A percentile compares a stretch with the other conserved stretches of the same genome.
These are phyloP conservation scores for Acorus calamus DNA, from an alignment of 106 monocot genomes.

Conservation along the genomic window DNA sequence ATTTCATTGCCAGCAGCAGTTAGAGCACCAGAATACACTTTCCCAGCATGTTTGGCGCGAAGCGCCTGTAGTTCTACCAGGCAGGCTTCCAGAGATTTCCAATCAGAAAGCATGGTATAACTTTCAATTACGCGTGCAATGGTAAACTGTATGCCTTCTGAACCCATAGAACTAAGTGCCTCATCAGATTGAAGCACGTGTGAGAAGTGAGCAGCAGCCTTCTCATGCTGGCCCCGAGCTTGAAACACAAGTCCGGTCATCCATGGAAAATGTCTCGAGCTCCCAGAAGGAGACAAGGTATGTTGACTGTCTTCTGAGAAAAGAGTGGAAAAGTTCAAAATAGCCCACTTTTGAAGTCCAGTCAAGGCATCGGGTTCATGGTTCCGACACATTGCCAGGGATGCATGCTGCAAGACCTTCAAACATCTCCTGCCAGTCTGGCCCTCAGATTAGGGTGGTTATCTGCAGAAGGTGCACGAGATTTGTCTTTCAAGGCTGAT, in stretches of 20 bases:
- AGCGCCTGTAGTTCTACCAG: constrained; percentile 75
- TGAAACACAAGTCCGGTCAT: constrained; percentile 90
- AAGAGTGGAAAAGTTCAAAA: constrained; percentile 37
- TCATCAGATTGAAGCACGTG: constrained; percentile 83
- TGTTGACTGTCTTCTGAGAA: constrained; percentile 32
- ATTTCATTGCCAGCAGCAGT: constrained; percentile 95
- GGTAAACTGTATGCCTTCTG: constrained; percentile 88
- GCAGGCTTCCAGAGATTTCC: constrained; percentile 92
- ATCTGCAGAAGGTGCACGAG: constrained; percentile 19
- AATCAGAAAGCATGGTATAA: constrained; percentile 78
- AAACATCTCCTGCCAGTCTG: constrained; percentile 54
- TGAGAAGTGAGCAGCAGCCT: constrained; percentile 96
- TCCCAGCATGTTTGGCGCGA: constrained; percentile 81
- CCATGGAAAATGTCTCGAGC: constrained; percentile 51
- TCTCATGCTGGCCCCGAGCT: constrained; percentile 86
- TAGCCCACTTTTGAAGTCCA: constrained; percentile 84
- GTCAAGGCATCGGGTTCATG: constrained; percentile 71
- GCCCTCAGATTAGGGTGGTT: constrained; percentile 25
- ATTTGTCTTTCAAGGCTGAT: constrained; percentile 50
- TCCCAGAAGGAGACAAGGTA: constrained; percentile 12
- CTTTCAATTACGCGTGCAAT: constrained; percentile 82
- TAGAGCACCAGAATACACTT: constrained; percentile 84
- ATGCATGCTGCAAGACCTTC: constrained; percentile 63
- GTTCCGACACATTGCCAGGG: constrained; percentile 65
- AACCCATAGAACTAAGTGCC: constrained; percentile 57